Evolutionary conservation across 495 filamentous ascomycete genomes (phyloP).

Genomic region (Penicillium alfredii): DNA sequence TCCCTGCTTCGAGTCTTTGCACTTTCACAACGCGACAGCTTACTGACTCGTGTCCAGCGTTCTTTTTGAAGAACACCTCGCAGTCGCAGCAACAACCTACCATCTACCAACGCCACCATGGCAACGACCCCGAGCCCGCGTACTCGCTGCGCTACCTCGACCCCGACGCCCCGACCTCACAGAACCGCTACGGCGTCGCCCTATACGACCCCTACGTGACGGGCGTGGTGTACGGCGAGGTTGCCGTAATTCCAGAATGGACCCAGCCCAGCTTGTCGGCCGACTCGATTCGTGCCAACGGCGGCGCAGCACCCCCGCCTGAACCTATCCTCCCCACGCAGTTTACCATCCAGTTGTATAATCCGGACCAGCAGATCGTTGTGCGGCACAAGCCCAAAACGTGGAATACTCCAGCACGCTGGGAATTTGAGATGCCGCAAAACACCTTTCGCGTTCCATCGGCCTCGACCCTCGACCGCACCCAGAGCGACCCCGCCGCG

Average conservation of each 20-base stretch:
- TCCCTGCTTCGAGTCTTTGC: constrained; percentile 27
- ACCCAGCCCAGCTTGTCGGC: constrained; percentile 71
- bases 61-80: constrained; percentile 52
- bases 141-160: constrained; percentile 74
- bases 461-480: constrained; percentile 67
- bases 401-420: constrained; percentile 72
- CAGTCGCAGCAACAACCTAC: constrained; percentile 49
- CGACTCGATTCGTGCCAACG: constrained; percentile 71
- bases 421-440: constrained; percentile 91
- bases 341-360: constrained; percentile 85
- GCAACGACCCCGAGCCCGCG: constrained; percentile 68
- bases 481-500: constrained; percentile 58
- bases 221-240: constrained; percentile 79
- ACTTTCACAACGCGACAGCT: no score
- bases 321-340: constrained; percentile 71
- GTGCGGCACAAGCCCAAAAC: constrained; percentile 65
- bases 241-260: constrained; percentile 79
- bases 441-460: constrained; percentile 77
- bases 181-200: constrained; percentile 80
- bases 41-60: no score
- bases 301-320: constrained; percentile 59
- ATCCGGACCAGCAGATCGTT: constrained; percentile 77
- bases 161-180: constrained; percentile 58
- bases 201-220: constrained; percentile 78
- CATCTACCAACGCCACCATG: constrained; percentile 72